Conservation (phyloP, 306 rosid genomes). For the Dryas octopetala region DNA sequence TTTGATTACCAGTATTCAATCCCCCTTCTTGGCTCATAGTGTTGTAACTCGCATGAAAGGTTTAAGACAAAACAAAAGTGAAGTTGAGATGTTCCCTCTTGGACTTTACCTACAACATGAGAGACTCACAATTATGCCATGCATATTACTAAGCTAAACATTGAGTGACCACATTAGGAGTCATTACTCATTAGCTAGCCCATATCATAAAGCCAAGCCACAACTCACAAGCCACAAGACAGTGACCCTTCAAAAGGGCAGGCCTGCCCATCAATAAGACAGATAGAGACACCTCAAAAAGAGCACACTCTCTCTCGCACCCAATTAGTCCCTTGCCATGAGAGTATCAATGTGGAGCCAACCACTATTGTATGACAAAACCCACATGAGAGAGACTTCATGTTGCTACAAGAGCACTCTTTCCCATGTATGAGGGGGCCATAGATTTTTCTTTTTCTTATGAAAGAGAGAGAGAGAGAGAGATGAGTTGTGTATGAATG, state of each 20-base stretch:
- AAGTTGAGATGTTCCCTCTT: slow-evolving; percentile 30
- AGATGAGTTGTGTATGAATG: not conserved
- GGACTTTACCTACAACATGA: slow-evolving; percentile 29
- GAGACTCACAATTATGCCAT: slow-evolving; percentile 19
- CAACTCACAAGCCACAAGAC: slow-evolving; percentile 27
- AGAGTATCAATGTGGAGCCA: slow-evolving; percentile 24
- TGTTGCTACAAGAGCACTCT: slow-evolving; percentile 51
- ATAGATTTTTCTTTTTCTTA: slow-evolving; percentile 33
- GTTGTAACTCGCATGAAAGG: not conserved
- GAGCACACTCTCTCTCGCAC: slow-evolving; percentile 17
- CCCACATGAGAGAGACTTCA: slow-evolving; percentile 18
- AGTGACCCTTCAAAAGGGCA: slow-evolving; percentile 57
- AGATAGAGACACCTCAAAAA: slow-evolving; percentile 54
- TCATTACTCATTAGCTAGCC: not conserved
- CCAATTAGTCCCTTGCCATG: slow-evolving; percentile 17
- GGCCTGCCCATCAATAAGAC: slow-evolving; percentile 41
- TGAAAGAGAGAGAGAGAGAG: slow-evolving; percentile 19
- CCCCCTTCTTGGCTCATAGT: not conserved
- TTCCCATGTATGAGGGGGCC: slow-evolving; percentile 48
- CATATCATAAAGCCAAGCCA: slow-evolving; percentile 25
- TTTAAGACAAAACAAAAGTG: slow-evolving; percentile 31
- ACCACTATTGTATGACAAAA: slow-evolving; percentile 15
- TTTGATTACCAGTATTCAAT: not conserved
- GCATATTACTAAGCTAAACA: slow-evolving; percentile 1
- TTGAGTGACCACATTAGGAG: slow-evolving; percentile 39